Evolutionary conservation across 2,329 filamentous ascomycete genomes (phyloP).

Genomic region (Chaetomiaceae sp.): DNA sequence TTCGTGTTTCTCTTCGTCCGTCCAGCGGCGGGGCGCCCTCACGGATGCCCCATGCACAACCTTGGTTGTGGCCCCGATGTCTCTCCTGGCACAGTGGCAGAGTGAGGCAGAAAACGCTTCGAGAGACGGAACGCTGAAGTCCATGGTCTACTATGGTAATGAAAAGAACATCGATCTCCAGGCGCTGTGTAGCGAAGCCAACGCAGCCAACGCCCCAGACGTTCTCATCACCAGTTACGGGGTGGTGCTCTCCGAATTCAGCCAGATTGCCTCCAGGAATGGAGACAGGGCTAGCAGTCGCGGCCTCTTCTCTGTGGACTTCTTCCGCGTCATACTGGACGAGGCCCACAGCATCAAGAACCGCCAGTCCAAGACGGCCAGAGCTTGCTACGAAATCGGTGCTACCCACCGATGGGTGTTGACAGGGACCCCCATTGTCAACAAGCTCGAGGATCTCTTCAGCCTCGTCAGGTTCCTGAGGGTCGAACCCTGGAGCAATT

Average conservation of each 20-base stretch:
- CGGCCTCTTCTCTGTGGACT: slow-evolving; percentile 86
- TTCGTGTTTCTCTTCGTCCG: slow-evolving; percentile 55
- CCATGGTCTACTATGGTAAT: slow-evolving; percentile 84
- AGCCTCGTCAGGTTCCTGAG: slow-evolving; percentile 86
- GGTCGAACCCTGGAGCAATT: slow-evolving; percentile 97
- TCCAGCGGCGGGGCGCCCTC: slow-evolving; percentile 45
- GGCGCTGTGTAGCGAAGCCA: slow-evolving; percentile 69
- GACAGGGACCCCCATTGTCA: slow-evolving; percentile 95
- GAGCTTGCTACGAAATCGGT: slow-evolving; percentile 85
- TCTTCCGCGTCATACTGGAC: slow-evolving; percentile 92
- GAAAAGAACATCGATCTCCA: slow-evolving; percentile 79
- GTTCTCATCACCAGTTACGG: slow-evolving; percentile 95
- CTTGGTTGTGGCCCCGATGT: slow-evolving; percentile 94
- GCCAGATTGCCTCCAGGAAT: slow-evolving; percentile 61
- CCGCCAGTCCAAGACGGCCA: slow-evolving; percentile 84
- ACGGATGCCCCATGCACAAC: slow-evolving; percentile 80
- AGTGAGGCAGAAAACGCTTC: slow-evolving; percentile 92
- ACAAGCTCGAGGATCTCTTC: slow-evolving; percentile 90
- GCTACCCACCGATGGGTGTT: slow-evolving; percentile 87
- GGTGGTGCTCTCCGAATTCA: slow-evolving; percentile 83
- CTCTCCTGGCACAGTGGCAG: slow-evolving; percentile 92
- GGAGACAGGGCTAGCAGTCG: slow-evolving; percentile 61
- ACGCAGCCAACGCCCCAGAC: slow-evolving; percentile 72
- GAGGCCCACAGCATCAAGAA: slow-evolving; percentile 94
- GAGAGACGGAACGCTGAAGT: slow-evolving; percentile 72